Evolutionary conservation across 2,329 filamentous ascomycete genomes (phyloP).

Genomic region (Chaetomiaceae sp.): DNA sequence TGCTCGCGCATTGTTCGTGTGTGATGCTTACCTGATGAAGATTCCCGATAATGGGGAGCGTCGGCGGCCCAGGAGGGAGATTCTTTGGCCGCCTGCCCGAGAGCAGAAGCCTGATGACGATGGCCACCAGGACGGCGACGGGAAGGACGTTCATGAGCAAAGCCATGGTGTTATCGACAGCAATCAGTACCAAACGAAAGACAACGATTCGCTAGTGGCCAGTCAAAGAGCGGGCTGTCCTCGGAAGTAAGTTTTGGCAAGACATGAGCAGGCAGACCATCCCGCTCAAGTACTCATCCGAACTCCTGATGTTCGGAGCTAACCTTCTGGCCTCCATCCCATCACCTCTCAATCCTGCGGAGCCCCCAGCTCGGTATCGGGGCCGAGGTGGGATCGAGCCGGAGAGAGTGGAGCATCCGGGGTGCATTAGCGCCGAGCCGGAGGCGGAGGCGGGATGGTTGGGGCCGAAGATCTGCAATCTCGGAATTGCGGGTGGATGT

Average conservation of each 20-base stretch:
- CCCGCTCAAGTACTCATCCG: slow-evolving; percentile 11
- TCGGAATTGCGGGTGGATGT: slow-evolving; percentile 18
- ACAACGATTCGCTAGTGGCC: neutral
- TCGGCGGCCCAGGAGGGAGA: slow-evolving; percentile 29
- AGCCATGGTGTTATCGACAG: slow-evolving; percentile 15
- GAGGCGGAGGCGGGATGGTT: slow-evolving; percentile 25
- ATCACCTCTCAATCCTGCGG: neutral
- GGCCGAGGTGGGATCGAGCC: slow-evolving; percentile 18
- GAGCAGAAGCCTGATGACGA: slow-evolving; percentile 22
- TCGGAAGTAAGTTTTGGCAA: neutral
- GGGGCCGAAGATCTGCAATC: slow-evolving; percentile 1
- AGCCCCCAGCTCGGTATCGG: slow-evolving; percentile 13
- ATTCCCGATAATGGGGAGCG: slow-evolving; percentile 29
- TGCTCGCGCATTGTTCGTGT: neutral
- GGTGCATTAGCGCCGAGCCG: slow-evolving; percentile 16
- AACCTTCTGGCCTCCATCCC: neutral
- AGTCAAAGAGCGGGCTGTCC: neutral
- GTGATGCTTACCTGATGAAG: slow-evolving; percentile 27
- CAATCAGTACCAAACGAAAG: neutral
- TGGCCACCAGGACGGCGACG: slow-evolving; percentile 18
- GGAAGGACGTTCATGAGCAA: slow-evolving; percentile 19
- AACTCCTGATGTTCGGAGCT: neutral
- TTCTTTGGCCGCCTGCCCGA: slow-evolving; percentile 24
- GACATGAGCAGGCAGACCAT: neutral
- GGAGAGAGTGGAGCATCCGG: neutral